These are phyloP conservation scores for Auriscalpium orientale DNA, from an alignment of 768 basidiomycete genomes.

Conservation along the genomic window DNA sequence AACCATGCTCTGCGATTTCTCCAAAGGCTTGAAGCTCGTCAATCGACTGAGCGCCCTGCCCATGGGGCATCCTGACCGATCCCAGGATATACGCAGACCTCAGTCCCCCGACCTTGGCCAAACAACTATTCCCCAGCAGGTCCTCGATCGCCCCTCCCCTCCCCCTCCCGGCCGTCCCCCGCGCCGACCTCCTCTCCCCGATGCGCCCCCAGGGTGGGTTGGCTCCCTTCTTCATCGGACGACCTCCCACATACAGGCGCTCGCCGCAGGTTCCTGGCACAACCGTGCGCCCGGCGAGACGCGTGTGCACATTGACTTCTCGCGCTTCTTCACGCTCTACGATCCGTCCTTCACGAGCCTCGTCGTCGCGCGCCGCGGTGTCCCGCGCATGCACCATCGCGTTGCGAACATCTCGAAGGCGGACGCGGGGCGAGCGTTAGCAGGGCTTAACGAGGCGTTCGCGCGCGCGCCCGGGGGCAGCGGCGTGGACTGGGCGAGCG, in stretches of 20 bases:
- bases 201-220: background rate
- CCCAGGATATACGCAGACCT: background rate
- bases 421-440: constrained; percentile 14
- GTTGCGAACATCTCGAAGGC: constrained; percentile 17
- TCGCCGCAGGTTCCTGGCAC: constrained; percentile 21
- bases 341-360: constrained; percentile 26
- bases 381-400: constrained; percentile 27
- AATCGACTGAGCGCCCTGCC: background rate
- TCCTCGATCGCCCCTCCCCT: background rate
- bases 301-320: constrained; percentile 26
- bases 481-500: constrained; percentile 28
- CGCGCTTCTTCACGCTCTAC: constrained; percentile 30
- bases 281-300: constrained; percentile 29
- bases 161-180: background rate
- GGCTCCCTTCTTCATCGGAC: constrained; percentile 1
- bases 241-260: constrained; percentile 1
- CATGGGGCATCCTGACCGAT: background rate
- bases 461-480: constrained; percentile 8
- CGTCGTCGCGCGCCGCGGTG: constrained; percentile 16
- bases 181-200: background rate
- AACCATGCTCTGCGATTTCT: constrained; percentile 10
- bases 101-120: too few species aligned
- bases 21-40: constrained; percentile 6
- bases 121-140: background rate
- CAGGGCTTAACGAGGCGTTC: constrained; percentile 11